Percentiles rank a stretch among this genome's conserved stretches.
Conservation (phyloP, 352 stramenopile genomes). For the Phytophthora litchii region DNA sequence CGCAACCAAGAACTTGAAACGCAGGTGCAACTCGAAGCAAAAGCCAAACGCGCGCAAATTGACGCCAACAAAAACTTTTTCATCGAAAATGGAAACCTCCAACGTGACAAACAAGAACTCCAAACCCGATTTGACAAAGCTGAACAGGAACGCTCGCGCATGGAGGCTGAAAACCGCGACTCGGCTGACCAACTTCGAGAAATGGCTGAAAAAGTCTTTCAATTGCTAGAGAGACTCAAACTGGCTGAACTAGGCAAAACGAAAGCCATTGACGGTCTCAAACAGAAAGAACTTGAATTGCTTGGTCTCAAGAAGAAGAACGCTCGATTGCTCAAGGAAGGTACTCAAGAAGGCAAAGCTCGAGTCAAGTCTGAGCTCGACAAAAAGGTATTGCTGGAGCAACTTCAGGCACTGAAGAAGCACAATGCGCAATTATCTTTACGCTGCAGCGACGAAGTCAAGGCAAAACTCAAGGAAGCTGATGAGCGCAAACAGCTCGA, state of each 20-base stretch:
- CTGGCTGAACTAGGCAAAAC: conserved; percentile 96
- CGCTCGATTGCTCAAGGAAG: conserved; percentile 93
- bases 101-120: conserved; percentile 78
- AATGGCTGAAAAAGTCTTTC: conserved; percentile 97
- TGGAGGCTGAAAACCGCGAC: conserved; percentile 96
- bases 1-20: conserved; percentile 94
- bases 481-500: conserved; percentile 93
- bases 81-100: conserved; percentile 80
- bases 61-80: conserved; percentile 94
- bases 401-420: conserved; percentile 95
- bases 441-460: conserved; percentile 93
- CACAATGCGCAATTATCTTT: conserved; percentile 93
- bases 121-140: conserved; percentile 88
- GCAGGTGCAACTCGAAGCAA: conserved; percentile 94
- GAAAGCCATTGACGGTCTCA: conserved; percentile 94
- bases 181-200: conserved; percentile 95
- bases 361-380: conserved; percentile 94
- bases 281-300: conserved; percentile 95
- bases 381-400: conserved; percentile 94
- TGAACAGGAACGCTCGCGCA: conserved; percentile 93
- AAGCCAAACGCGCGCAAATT: conserved; percentile 91
- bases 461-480: conserved; percentile 91
- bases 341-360: conserved; percentile 91
- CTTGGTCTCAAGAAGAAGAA: conserved; percentile 96
- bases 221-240: conserved; percentile 96